These are phyloP conservation scores for Sugiyamaella sp. DNA, from an alignment of 1,139 yeast genomes.

Conservation along the genomic window DNA sequence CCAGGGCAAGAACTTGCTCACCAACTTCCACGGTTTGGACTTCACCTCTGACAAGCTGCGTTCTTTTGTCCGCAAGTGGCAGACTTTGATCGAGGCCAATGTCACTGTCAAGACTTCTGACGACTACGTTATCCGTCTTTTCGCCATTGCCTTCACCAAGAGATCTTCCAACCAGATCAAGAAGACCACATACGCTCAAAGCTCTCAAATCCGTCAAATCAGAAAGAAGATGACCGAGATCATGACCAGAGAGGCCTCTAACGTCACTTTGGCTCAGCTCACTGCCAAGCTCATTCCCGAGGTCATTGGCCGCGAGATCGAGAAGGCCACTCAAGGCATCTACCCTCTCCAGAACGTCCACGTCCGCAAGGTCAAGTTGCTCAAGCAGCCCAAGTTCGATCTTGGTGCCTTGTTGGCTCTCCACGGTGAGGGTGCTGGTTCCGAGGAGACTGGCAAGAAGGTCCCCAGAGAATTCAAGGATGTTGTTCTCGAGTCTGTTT, in stretches of 20 bases:
- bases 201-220: constrained; percentile 83
- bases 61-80: constrained; percentile 93
- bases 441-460: constrained; percentile 90
- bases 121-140: constrained; percentile 85
- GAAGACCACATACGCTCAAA: constrained; percentile 90
- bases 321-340: constrained; percentile 80
- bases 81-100: constrained; percentile 86
- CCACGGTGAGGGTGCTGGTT: constrained; percentile 81
- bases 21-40: constrained; percentile 95
- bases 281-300: constrained; percentile 88
- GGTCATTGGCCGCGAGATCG: constrained; percentile 89
- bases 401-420: constrained; percentile 84
- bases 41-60: constrained; percentile 89
- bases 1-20: constrained; percentile 88
- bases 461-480: constrained; percentile 87
- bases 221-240: constrained; percentile 88
- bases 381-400: constrained; percentile 91
- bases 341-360: constrained; percentile 90
- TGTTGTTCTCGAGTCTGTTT: constrained; percentile 83
- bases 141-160: constrained; percentile 92
- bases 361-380: constrained; percentile 89
- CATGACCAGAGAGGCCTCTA: constrained; percentile 74
- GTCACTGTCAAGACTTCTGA: constrained; percentile 91
- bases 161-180: constrained; percentile 86
- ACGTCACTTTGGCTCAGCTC: constrained; percentile 84